Evolutionary conservation across 108 stramenopile genomes (phyloP).

Genomic region (Skeletonema tropicum): DNA sequence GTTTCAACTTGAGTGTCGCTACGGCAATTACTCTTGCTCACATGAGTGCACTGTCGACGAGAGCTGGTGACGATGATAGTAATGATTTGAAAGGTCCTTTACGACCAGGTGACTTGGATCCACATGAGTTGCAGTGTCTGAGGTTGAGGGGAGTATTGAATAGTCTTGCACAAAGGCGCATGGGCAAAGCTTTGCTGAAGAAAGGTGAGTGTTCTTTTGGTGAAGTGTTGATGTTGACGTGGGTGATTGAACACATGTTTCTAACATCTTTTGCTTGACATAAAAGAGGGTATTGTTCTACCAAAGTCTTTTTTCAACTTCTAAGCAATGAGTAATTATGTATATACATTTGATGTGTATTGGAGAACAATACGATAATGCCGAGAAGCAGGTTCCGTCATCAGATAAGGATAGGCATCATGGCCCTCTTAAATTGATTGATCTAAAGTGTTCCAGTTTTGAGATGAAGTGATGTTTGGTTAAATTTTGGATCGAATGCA

Average conservation of each 20-base stretch:
- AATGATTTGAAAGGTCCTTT: constrained; percentile 56
- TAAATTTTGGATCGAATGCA: no score
- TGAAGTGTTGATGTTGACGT: neutral
- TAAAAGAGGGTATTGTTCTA: constrained; percentile 50
- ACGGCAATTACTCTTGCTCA: constrained; percentile 84
- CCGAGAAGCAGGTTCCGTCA: neutral
- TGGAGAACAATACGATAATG: neutral
- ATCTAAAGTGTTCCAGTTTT: no score
- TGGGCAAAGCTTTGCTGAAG: constrained; percentile 68
- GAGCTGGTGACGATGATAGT: constrained; percentile 17
- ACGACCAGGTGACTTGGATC: constrained; percentile 77
- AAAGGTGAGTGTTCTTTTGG: constrained; percentile 21
- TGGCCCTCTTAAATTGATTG: no score
- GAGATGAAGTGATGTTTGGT: no score
- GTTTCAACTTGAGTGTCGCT: constrained; percentile 88
- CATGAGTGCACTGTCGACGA: constrained; percentile 63
- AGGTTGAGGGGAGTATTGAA: constrained; percentile 67
- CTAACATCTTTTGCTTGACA: neutral
- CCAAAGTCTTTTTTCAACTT: constrained; percentile 48
- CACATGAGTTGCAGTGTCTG: constrained; percentile 70
- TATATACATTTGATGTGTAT: no score
- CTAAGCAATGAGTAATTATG: neutral
- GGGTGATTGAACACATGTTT: neutral
- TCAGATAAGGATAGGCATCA: no score
- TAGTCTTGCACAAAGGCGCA: constrained; percentile 66